Percentiles rank a stretch among this genome's conserved stretches.
Evolutionary conservation across 495 filamentous ascomycete genomes (phyloP).

Genomic region (Aspergillus panamensis): DNA sequence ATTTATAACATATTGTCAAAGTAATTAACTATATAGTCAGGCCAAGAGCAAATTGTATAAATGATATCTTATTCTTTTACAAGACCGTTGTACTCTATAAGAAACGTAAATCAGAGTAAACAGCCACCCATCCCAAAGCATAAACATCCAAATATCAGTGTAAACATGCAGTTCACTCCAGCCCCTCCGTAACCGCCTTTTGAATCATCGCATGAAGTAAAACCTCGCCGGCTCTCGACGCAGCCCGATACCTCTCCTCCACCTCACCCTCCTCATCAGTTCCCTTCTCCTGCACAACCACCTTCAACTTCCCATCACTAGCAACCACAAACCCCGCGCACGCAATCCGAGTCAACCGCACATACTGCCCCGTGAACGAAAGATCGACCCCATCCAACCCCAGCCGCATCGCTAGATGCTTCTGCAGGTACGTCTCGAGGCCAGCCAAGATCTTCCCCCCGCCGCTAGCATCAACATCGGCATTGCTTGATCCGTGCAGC

Average conservation of each 20-base stretch:
- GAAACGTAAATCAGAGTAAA: no score
- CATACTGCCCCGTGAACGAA: slow-evolving; percentile 27
- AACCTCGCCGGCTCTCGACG: slow-evolving; percentile 26
- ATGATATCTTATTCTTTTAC: neutral
- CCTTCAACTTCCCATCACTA: slow-evolving; percentile 50
- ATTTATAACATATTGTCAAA: neutral
- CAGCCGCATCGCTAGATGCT: slow-evolving; percentile 50
- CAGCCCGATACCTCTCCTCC: neutral
- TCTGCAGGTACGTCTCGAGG: slow-evolving; percentile 42
- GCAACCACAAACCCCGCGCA: slow-evolving; percentile 54
- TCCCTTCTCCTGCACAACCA: slow-evolving; percentile 29
- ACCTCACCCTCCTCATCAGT: neutral
- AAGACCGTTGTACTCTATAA: neutral
- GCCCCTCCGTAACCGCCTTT: slow-evolving; percentile 23
- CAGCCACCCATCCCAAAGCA: no score
- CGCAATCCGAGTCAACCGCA: slow-evolving; percentile 48
- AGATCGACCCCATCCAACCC: slow-evolving; percentile 25
- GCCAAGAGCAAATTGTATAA: neutral
- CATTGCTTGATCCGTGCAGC: no score
- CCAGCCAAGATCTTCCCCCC: slow-evolving; percentile 36
- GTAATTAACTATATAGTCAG: neutral
- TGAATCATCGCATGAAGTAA: slow-evolving; percentile 30
- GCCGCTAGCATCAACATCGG: neutral
- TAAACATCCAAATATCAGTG: neutral
- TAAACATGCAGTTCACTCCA: neutral